Evolutionary conservation across 2,329 filamentous ascomycete genomes (phyloP).

Genomic region (Fusarium redolens): DNA sequence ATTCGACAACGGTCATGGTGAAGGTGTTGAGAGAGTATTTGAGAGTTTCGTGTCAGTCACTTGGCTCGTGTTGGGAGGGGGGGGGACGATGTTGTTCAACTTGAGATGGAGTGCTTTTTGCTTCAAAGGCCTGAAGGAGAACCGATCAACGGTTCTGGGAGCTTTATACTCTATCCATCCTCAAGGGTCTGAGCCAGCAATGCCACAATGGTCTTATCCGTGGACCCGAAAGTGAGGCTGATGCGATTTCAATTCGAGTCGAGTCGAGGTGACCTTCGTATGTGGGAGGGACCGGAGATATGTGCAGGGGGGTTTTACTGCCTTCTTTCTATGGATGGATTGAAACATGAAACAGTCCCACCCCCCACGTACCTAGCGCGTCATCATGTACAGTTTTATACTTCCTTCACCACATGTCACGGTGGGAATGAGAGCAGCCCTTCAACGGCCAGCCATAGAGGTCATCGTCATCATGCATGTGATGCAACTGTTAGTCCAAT

Average conservation of each 20-base stretch:
- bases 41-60: neutral
- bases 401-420: constrained; percentile 12
- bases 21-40: neutral
- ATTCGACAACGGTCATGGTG: constrained; percentile 36
- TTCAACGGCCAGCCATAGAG: neutral
- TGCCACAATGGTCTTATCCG: constrained; percentile 29
- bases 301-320: constrained; percentile 30
- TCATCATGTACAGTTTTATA: constrained; percentile 27
- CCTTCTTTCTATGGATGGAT: constrained; percentile 36
- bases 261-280: constrained; percentile 6
- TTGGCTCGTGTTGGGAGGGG: neutral
- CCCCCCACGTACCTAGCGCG: constrained; percentile 31
- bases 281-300: constrained; percentile 25
- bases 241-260: constrained; percentile 20
- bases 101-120: constrained; percentile 16
- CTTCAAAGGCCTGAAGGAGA: constrained; percentile 1
- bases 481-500: constrained; percentile 11
- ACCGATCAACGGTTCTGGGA: constrained; percentile 24
- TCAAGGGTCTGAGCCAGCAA: constrained; percentile 27
- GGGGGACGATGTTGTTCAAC: neutral
- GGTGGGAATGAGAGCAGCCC: neutral
- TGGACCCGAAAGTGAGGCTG: constrained; percentile 42
- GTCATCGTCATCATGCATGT: constrained; percentile 36
- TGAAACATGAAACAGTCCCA: constrained; percentile 42
- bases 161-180: constrained; percentile 40